phyloP scores from a whole-genome alignment of 768 basidiomycete genomes.

The Sporobolomyces pararoseus region DNA sequence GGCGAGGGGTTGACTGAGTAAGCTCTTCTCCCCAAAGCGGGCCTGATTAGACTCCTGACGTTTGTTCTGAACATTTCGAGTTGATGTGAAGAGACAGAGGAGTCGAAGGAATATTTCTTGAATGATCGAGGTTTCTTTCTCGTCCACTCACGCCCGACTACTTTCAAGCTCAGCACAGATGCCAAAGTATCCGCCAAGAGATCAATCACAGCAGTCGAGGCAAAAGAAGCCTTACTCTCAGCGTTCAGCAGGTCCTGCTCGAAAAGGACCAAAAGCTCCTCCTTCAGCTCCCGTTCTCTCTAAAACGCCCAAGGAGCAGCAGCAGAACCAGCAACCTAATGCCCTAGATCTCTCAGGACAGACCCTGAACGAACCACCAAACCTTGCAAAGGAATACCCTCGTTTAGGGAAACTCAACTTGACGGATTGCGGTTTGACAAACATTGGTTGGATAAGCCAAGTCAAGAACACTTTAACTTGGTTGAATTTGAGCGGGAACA shows the following conservation, averaged over 20 bases:
- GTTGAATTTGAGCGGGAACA: constrained; percentile 39
- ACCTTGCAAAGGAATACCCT: constrained; percentile 5
- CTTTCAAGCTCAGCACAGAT: too few relatives aligned
- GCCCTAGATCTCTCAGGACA: constrained; percentile 4
- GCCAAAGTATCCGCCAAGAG: constrained; percentile 6
- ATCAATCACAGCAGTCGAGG: not conserved
- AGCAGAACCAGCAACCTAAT: not conserved
- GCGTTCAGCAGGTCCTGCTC: not conserved
- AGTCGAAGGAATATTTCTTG: too few relatives aligned
- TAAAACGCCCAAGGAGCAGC: not conserved
- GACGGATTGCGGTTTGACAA: constrained; percentile 22
- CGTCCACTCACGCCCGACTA: too few relatives aligned
- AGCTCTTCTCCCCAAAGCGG: too few relatives aligned
- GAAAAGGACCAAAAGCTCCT: constrained; percentile 12
- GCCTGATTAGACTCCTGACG: too few relatives aligned
- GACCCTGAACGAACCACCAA: not conserved
- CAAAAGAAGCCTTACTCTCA: constrained; percentile 15
- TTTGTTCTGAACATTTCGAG: not conserved
- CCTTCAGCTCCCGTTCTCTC: constrained; percentile 5
- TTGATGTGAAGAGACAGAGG: too few relatives aligned
- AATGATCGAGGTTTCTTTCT: too few relatives aligned
- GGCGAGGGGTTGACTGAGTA: too few relatives aligned
- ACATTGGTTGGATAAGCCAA: constrained; percentile 16
- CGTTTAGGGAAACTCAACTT: constrained; percentile 29
- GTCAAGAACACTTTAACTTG: constrained; percentile 29